A percentile compares a stretch with the other conserved stretches of the same genome.
phyloP scores from a whole-genome alignment of 164 flowering plant genomes.

The Magnolia changhungtana region DNA sequence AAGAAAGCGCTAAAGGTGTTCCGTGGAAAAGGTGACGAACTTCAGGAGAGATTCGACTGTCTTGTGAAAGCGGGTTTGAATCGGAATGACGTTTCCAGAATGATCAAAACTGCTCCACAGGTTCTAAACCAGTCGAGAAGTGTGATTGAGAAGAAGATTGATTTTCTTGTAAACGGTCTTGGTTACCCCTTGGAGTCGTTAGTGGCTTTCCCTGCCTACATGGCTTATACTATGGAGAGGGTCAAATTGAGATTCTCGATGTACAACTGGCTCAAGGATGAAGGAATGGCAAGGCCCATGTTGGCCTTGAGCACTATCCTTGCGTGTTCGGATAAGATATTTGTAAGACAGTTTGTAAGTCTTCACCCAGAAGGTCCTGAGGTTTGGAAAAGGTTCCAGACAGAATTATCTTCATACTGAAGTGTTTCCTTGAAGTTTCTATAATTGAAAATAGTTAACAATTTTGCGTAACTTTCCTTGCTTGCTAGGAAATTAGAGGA shows the following conservation, averaged over 20 bases:
- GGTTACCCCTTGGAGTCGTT: conserved; percentile 51
- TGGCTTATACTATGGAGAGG: conserved; percentile 41
- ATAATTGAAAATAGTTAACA: not conserved
- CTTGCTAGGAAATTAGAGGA: not conserved
- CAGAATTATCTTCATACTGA: conserved; percentile 23
- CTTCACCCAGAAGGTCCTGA: conserved; percentile 61
- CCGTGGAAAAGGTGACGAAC: conserved; percentile 58
- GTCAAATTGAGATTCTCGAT: conserved; percentile 50
- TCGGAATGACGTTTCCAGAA: conserved; percentile 36
- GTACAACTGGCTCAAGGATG: conserved; percentile 62
- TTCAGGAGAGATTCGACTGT: conserved; percentile 67
- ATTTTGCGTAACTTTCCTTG: not conserved
- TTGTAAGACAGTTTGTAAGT: conserved; percentile 38
- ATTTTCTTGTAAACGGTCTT: conserved; percentile 47
- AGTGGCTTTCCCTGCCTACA: conserved; percentile 40
- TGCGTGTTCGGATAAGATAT: conserved; percentile 39
- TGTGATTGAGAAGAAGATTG: conserved; percentile 47
- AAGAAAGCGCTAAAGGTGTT: conserved; percentile 42
- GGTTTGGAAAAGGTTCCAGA: conserved; percentile 53
- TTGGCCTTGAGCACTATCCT: conserved; percentile 50
- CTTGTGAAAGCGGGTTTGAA: conserved; percentile 57
- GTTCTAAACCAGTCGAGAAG: conserved; percentile 48
- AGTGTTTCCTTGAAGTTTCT: not conserved
- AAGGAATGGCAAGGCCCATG: conserved; percentile 32
- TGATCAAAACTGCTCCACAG: conserved; percentile 56